These are phyloP conservation scores for Phytopythium chamaehyphon DNA, from an alignment of 352 stramenopile species.

Conservation along the genomic window DNA sequence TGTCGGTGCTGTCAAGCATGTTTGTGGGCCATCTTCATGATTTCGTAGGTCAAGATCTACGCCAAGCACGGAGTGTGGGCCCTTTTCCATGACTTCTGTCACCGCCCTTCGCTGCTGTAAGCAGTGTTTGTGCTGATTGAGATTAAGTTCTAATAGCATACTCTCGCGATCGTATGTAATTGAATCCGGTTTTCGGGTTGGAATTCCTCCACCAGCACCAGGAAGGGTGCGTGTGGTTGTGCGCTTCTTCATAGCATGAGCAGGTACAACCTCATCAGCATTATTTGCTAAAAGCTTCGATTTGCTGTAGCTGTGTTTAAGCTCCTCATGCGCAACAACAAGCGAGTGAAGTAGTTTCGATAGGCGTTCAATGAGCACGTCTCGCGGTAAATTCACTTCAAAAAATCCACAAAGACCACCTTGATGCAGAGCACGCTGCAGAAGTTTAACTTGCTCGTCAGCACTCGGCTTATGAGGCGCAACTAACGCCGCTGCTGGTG, in stretches of 20 bases:
- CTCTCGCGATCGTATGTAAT: slow-evolving; percentile 54
- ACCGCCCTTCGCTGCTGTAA: slow-evolving; percentile 42
- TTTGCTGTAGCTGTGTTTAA: slow-evolving; percentile 37
- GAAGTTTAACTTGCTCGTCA: slow-evolving; percentile 38
- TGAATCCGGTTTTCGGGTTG: slow-evolving; percentile 21
- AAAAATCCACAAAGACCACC: slow-evolving; percentile 63
- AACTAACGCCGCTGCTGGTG: slow-evolving; percentile 47
- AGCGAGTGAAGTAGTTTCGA: slow-evolving; percentile 53
- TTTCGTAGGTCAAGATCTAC: slow-evolving; percentile 21
- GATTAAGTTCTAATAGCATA: slow-evolving; percentile 65
- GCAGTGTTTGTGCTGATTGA: slow-evolving; percentile 67
- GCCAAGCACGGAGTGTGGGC: slow-evolving; percentile 57
- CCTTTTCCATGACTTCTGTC: slow-evolving; percentile 25
- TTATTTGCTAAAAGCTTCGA: slow-evolving; percentile 7
- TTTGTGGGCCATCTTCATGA: background rate
- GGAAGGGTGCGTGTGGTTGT: slow-evolving; percentile 10
- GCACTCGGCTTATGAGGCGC: slow-evolving; percentile 10
- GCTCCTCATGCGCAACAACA: slow-evolving; percentile 44
- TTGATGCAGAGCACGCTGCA: slow-evolving; percentile 43
- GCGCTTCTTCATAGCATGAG: slow-evolving; percentile 32
- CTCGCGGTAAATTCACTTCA: slow-evolving; percentile 29
- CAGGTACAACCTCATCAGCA: slow-evolving; percentile 21
- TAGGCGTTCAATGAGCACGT: slow-evolving; percentile 37
- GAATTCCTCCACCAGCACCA: background rate
- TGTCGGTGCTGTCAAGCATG: too few relatives aligned